Conservation (phyloP, 768 basidiomycete species). For the Hygrophorus pudorinus region DNA sequence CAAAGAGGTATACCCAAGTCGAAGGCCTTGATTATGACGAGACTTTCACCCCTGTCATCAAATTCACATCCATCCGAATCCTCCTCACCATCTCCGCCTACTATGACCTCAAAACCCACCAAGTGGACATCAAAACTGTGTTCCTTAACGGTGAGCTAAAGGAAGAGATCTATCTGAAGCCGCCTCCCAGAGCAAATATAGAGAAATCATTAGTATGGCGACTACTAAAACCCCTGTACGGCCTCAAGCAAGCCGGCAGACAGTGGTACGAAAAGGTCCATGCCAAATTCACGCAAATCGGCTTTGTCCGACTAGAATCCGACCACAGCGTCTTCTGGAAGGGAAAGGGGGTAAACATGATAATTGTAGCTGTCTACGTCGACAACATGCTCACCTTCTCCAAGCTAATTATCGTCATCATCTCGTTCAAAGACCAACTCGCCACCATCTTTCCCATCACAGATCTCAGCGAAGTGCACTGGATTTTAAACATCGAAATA, state of each 20-base stretch:
- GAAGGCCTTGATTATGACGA: slow-evolving; percentile 24
- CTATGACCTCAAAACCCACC: slow-evolving; percentile 11
- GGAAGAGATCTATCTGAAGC: slow-evolving; percentile 11
- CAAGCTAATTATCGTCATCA: not conserved
- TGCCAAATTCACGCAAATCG: no score
- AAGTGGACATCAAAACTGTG: not conserved
- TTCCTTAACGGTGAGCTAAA: slow-evolving; percentile 12
- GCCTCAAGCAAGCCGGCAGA: no score
- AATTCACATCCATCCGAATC: slow-evolving; percentile 13
- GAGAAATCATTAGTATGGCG: no score
- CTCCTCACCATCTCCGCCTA: slow-evolving; percentile 17
- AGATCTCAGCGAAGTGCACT: slow-evolving; percentile 13
- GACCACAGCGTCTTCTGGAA: no score
- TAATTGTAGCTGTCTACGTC: not conserved
- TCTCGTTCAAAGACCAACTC: slow-evolving; percentile 6
- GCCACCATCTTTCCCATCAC: slow-evolving; percentile 7
- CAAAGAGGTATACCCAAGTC: slow-evolving; percentile 16
- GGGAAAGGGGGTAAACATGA: no score
- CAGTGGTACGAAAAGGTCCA: no score
- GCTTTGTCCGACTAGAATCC: no score
- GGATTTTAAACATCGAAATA: slow-evolving; percentile 24
- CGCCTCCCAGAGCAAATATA: not conserved
- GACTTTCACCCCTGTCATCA: slow-evolving; percentile 23
- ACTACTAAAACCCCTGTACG: no score
- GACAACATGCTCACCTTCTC: not conserved